These are phyloP conservation scores for Fraxinus platypoda DNA, from an alignment of 305 asterid genomes.

Conservation along the genomic window DNA sequence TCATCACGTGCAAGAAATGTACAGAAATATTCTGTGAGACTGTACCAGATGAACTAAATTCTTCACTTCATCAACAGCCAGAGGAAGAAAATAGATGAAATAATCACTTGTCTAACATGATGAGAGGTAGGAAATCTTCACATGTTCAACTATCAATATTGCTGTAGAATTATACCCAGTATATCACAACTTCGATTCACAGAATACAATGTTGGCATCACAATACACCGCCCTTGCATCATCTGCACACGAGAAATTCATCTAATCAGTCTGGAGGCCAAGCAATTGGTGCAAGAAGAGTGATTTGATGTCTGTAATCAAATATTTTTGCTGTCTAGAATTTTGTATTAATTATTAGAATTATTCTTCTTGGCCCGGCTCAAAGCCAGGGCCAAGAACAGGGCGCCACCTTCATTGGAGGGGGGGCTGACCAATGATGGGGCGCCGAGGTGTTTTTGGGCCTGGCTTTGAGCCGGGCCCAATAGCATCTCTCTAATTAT, in stretches of 20 bases:
- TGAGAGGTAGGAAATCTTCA: not conserved
- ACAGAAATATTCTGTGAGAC: not conserved
- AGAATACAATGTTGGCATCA: slow-evolving; percentile 47
- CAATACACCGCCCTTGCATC: slow-evolving; percentile 58
- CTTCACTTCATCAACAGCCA: not conserved
- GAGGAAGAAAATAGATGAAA: not conserved
- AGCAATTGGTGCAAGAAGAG: not conserved
- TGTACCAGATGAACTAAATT: not conserved
- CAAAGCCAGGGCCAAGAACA: too few species aligned
- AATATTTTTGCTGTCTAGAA: not conserved
- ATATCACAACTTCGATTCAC: slow-evolving; percentile 60
- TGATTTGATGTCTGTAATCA: not conserved
- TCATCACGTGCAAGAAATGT: not conserved
- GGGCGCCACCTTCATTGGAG: too few species aligned
- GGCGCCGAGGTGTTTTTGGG: too few species aligned
- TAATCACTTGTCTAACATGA: not conserved
- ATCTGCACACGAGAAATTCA: slow-evolving; percentile 45
- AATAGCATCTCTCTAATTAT: too few species aligned
- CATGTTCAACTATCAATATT: not conserved
- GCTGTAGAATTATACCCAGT: not conserved
- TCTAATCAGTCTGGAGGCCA: not conserved
- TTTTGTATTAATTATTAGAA: not conserved
- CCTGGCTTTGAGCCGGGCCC: too few species aligned
- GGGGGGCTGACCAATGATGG: too few species aligned
- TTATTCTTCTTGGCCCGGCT: too few species aligned